A percentile compares a stretch with the other conserved stretches of the same genome.
These are phyloP conservation scores for Leptographium wingfieldii DNA, from an alignment of 2,329 filamentous ascomycete species.

Conservation along the genomic window DNA sequence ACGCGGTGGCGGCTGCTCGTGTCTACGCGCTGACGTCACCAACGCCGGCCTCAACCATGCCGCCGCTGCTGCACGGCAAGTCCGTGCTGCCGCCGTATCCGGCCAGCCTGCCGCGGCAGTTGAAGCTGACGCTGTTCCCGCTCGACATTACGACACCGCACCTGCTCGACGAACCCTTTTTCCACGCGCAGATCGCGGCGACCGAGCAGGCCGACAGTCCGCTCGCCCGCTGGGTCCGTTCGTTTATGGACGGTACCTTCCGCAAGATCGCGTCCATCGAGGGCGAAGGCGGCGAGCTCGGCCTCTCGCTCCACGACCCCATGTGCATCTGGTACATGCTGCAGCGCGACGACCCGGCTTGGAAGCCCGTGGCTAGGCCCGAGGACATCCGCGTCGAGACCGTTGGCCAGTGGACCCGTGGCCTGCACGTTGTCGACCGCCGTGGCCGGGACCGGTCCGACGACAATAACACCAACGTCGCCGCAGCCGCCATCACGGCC, in stretches of 20 bases:
- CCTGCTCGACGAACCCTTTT: slow-evolving; percentile 47
- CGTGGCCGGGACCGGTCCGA: slow-evolving; percentile 44
- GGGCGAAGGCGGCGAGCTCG: slow-evolving; percentile 42
- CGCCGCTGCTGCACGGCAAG: slow-evolving; percentile 43
- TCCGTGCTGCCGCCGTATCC: slow-evolving; percentile 50
- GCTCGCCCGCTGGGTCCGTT: slow-evolving; percentile 58
- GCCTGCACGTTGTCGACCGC: slow-evolving; percentile 77
- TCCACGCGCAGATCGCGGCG: slow-evolving; percentile 41
- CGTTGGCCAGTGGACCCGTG: slow-evolving; percentile 83
- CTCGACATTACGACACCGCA: slow-evolving; percentile 67
- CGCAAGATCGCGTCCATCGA: slow-evolving; percentile 52
- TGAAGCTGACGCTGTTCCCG: slow-evolving; percentile 61
- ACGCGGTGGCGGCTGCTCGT: slow-evolving; percentile 63
- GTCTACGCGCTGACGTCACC: slow-evolving; percentile 67
- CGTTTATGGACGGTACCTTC: slow-evolving; percentile 61
- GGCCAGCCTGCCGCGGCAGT: slow-evolving; percentile 42
- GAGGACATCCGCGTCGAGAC: slow-evolving; percentile 89
- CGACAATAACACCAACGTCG: slow-evolving; percentile 14
- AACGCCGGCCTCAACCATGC: slow-evolving; percentile 67
- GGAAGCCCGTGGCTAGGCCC: slow-evolving; percentile 42
- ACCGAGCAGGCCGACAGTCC: slow-evolving; percentile 52
- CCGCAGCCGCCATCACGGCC: neutral
- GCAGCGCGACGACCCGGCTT: slow-evolving; percentile 43
- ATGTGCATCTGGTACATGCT: slow-evolving; percentile 69
- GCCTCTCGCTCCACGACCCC: slow-evolving; percentile 63